Percentiles rank a stretch among this genome's conserved stretches.
Conservation (phyloP, 805 yeast genomes). For the Metahyphopichia silvanorum region DNA sequence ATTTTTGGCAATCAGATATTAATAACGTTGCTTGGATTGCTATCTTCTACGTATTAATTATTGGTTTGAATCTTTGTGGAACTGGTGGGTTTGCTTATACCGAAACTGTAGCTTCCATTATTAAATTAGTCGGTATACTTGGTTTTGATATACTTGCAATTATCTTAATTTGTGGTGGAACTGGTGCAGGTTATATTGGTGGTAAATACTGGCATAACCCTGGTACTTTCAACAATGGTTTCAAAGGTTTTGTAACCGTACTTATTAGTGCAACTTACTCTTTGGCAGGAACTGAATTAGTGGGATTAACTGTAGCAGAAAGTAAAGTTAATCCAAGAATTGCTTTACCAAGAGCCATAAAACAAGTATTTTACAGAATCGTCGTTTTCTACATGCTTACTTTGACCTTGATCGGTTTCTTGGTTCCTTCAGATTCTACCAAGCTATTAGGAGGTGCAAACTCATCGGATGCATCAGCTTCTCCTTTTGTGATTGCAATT, state of each 20-base stretch:
- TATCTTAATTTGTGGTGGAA: slow-evolving; percentile 41
- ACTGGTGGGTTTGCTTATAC: slow-evolving; percentile 37
- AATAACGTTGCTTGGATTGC: slow-evolving; percentile 42
- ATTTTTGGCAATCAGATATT: slow-evolving; percentile 36
- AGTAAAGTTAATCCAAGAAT: slow-evolving; percentile 36
- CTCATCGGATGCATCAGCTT: slow-evolving; percentile 29
- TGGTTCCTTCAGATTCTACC: slow-evolving; percentile 30
- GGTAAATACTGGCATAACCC: slow-evolving; percentile 35
- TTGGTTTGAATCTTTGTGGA: slow-evolving; percentile 31
- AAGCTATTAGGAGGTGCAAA: slow-evolving; percentile 20
- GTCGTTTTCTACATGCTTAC: slow-evolving; percentile 39
- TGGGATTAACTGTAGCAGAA: slow-evolving; percentile 38
- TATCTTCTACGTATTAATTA: slow-evolving; percentile 33
- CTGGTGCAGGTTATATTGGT: slow-evolving; percentile 37
- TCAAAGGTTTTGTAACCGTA: slow-evolving; percentile 37
- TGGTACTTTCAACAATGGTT: slow-evolving; percentile 39
- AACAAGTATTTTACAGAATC: slow-evolving; percentile 42
- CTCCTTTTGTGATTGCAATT: slow-evolving; percentile 43
- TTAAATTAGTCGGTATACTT: slow-evolving; percentile 35
- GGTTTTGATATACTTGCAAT: slow-evolving; percentile 41
- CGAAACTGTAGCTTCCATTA: slow-evolving; percentile 32
- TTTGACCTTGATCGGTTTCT: slow-evolving; percentile 36
- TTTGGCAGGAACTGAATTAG: slow-evolving; percentile 41
- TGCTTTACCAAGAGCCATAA: slow-evolving; percentile 39
- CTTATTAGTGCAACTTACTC: slow-evolving; percentile 41